Evolutionary conservation across 768 basidiomycete genomes (phyloP).

Genomic region (Paxillus involutus): DNA sequence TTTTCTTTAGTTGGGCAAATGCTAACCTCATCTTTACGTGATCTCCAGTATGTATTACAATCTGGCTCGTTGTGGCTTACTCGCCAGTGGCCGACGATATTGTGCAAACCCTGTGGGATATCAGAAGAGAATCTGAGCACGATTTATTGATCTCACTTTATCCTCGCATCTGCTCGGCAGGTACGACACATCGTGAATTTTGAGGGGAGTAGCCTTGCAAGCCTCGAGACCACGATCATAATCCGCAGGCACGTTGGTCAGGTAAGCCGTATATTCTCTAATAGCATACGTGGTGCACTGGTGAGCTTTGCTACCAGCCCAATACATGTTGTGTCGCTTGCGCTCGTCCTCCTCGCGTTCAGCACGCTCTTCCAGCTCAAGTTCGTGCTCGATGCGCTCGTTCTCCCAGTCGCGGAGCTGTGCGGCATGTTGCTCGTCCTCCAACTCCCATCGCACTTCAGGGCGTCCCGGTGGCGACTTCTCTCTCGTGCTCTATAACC

Average conservation of each 20-base stretch:
- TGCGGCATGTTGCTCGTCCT: conserved; percentile 12
- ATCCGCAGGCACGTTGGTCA: conserved; percentile 18
- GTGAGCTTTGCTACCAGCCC: neutral
- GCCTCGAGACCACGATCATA: conserved; percentile 14
- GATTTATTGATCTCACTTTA: too few relatives aligned
- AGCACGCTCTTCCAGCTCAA: conserved; percentile 14
- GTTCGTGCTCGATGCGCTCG: conserved; percentile 18
- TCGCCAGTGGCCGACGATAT: conserved; percentile 18
- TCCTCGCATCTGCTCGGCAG: conserved; percentile 5
- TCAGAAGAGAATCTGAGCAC: neutral
- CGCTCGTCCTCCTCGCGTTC: conserved; percentile 13
- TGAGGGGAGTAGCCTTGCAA: neutral
- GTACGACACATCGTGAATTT: neutral
- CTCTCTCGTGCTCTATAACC: conserved; percentile 13
- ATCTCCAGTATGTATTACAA: conserved; percentile 8
- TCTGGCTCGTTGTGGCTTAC: conserved; percentile 18
- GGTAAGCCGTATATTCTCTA: conserved; percentile 17
- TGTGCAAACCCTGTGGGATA: conserved; percentile 2
- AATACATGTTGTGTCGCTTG: neutral
- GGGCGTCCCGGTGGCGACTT: conserved; percentile 5
- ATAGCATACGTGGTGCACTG: conserved; percentile 15
- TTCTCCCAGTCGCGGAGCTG: conserved; percentile 16
- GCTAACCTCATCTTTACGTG: neutral
- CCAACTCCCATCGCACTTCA: conserved; percentile 18
- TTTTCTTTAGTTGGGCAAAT: neutral